Percentiles rank a stretch among this genome's conserved stretches.
phyloP scores from a whole-genome alignment of 1,284 basidiomycete genomes.

The Vanrija pseudolonga region DNA sequence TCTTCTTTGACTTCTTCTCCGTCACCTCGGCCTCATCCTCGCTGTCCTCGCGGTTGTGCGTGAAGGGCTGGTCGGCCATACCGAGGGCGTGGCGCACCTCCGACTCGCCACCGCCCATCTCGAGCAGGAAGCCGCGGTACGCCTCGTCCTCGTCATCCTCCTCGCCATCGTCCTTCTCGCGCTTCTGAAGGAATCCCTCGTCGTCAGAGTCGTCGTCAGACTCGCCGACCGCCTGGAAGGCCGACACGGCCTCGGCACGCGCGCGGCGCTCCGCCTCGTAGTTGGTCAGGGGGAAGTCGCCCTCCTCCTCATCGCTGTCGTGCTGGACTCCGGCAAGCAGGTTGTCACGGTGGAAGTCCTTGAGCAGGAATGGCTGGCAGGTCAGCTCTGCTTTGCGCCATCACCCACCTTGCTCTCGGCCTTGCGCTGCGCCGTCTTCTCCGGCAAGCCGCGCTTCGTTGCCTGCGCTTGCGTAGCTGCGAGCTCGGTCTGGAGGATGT shows the following conservation, averaged over 20 bases:
- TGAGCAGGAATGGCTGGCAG: constrained; percentile 48
- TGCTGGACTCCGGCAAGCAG: constrained; percentile 35
- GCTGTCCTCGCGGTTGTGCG: constrained; percentile 25
- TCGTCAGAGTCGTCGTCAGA: constrained; percentile 59
- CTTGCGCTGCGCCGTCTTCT: constrained; percentile 6
- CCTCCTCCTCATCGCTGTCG: constrained; percentile 21
- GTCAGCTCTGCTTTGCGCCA: not conserved
- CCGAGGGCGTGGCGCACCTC: constrained; percentile 60
- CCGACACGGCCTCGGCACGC: constrained; percentile 76
- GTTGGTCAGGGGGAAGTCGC: constrained; percentile 61
- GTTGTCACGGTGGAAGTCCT: constrained; percentile 51
- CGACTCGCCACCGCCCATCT: constrained; percentile 67
- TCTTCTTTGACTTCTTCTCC: constrained; percentile 52
- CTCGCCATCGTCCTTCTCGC: constrained; percentile 62
- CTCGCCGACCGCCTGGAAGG: constrained; percentile 51
- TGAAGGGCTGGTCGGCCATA: constrained; percentile 30
- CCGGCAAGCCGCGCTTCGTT: constrained; percentile 20
- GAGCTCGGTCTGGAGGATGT: constrained; percentile 69
- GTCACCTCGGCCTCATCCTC: constrained; percentile 49
- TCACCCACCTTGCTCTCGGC: constrained; percentile 31
- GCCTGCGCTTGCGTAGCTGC: constrained; percentile 38
- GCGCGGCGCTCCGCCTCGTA: constrained; percentile 73
- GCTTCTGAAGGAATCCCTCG: constrained; percentile 54
- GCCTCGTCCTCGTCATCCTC: constrained; percentile 73
- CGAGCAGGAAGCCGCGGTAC: constrained; percentile 72